These are phyloP conservation scores for Nicotiana tabacum DNA, from an alignment of 257 asterid genomes.

Conservation along the genomic window DNA sequence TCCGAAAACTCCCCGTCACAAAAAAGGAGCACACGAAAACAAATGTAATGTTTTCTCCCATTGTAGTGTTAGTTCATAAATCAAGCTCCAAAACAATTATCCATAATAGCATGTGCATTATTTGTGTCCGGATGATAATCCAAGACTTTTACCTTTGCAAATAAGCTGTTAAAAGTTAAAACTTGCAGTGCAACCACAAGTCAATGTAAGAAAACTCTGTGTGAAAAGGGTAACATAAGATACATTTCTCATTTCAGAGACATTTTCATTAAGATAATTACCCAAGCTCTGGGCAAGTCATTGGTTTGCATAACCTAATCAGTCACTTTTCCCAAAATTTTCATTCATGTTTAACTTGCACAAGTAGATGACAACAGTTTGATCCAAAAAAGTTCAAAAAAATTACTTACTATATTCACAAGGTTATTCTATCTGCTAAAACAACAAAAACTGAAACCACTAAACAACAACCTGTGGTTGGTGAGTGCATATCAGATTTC, in stretches of 20 bases:
- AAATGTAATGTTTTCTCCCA: not conserved
- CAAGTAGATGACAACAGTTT: not conserved
- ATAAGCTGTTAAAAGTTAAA: not conserved
- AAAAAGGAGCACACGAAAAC: not conserved
- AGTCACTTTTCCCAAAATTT: not conserved
- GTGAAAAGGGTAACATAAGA: not conserved
- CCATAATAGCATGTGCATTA: not conserved
- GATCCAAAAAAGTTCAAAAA: not conserved
- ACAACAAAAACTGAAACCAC: not conserved
- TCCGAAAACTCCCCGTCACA: not conserved
- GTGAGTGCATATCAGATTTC: not conserved
- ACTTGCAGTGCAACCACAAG: not conserved
- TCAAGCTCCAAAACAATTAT: not conserved
- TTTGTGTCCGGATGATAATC: not conserved
- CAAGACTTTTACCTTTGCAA: not conserved
- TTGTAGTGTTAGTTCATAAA: not conserved
- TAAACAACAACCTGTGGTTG: not conserved
- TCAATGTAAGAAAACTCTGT: not conserved
- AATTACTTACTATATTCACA: not conserved
- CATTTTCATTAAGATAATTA: not conserved
- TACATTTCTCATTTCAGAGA: not conserved
- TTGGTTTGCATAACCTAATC: not conserved
- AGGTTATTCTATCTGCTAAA: not conserved
- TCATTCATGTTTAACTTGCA: not conserved
- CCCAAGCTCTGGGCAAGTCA: not conserved